A percentile compares a stretch with the other conserved stretches of the same genome.
Evolutionary conservation across 352 stramenopile species (phyloP).

Genomic region (Pythium insidiosum): DNA sequence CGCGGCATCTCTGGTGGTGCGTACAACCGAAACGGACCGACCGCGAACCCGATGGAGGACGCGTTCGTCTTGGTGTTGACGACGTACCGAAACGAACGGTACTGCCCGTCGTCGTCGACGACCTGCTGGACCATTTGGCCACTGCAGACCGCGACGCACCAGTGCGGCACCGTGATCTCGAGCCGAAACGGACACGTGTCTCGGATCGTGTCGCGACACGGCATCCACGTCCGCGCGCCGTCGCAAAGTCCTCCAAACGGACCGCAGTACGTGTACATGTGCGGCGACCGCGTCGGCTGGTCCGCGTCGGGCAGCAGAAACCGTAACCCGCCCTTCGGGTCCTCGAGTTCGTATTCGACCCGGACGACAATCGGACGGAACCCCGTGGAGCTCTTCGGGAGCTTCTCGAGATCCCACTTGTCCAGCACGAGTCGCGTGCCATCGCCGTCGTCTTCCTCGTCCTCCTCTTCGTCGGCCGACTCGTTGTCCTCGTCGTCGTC

Average conservation of each 20-base stretch:
- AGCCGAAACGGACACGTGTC: slow-evolving; percentile 69
- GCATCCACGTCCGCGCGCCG: slow-evolving; percentile 80
- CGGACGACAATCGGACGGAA: slow-evolving; percentile 64
- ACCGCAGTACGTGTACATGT: slow-evolving; percentile 85
- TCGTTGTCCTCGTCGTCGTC: slow-evolving; percentile 33
- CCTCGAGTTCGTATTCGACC: slow-evolving; percentile 73
- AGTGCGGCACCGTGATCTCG: slow-evolving; percentile 73
- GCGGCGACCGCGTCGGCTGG: slow-evolving; percentile 60
- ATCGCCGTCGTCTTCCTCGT: slow-evolving; percentile 17
- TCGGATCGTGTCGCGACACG: slow-evolving; percentile 62
- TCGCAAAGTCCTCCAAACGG: slow-evolving; percentile 78
- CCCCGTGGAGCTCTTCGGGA: slow-evolving; percentile 56
- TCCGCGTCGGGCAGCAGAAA: slow-evolving; percentile 68
- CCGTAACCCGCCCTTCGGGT: slow-evolving; percentile 52
- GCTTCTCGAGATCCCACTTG: slow-evolving; percentile 58
- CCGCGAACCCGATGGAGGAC: slow-evolving; percentile 72
- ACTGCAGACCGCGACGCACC: slow-evolving; percentile 75
- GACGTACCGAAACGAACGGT: slow-evolving; percentile 68
- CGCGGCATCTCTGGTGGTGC: slow-evolving; percentile 65
- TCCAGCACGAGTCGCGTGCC: slow-evolving; percentile 31
- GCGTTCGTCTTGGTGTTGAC: slow-evolving; percentile 78
- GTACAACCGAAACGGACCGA: slow-evolving; percentile 71
- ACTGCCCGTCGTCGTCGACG: slow-evolving; percentile 47
- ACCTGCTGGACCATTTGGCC: slow-evolving; percentile 82
- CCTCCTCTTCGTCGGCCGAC: slow-evolving; percentile 27